Base-by-base conservation (phyloP, 441 rosid species). In the Eruca vesicaria region DNA sequence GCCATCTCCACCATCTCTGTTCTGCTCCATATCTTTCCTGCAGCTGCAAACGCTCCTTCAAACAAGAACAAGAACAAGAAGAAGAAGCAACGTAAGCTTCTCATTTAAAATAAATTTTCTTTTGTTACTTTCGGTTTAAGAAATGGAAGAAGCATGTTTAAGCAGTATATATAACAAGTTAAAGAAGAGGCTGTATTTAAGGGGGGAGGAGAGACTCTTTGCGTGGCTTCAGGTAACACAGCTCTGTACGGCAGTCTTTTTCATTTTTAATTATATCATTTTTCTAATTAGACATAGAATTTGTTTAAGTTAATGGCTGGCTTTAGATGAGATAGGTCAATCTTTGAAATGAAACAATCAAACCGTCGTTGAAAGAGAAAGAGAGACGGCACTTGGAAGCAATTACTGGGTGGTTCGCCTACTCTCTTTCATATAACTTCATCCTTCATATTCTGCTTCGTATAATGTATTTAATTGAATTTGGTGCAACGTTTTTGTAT, bases 1-100 rank as follows among this genome's bases (percentile, higher is more conserved):
- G 96, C 98, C 85, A 89, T 71, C 52, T 84, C 84, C 69, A 85
- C 87, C 91, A 95, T 73, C 78, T 95, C 99, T 20, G 86, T 87
- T 74, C 91, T 85, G 80, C 83, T 89, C 67, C 79, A 81, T 9
- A 63, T 58, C 77, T 81, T 82, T n/a, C 73, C 74, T 35, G 0
- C 58, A 41, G 56, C 73, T 7, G 75, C 86, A 78, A 32, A 63
- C 6, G 84, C 63, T n/a, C 71, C 69, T 15, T n/a, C 0, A 20
- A 45, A 75, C 61, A 75, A 31, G 38, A 67, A n/a, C 68, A 79
- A 48, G 16, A 41, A 43, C 78, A 78, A 43, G 55, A 55, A 15
- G 21, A 81, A 35, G 53, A 80, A 41, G 68, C 77, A 38, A 53
- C 64, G 71, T 58, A 73, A 69, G 57, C 33, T 58, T 57, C 72